Evolutionary conservation across 163 green algal genomes (phyloP), one percentile per base, ranked within the genome.

Genomic region (Scenedesmus sp.): DNA sequence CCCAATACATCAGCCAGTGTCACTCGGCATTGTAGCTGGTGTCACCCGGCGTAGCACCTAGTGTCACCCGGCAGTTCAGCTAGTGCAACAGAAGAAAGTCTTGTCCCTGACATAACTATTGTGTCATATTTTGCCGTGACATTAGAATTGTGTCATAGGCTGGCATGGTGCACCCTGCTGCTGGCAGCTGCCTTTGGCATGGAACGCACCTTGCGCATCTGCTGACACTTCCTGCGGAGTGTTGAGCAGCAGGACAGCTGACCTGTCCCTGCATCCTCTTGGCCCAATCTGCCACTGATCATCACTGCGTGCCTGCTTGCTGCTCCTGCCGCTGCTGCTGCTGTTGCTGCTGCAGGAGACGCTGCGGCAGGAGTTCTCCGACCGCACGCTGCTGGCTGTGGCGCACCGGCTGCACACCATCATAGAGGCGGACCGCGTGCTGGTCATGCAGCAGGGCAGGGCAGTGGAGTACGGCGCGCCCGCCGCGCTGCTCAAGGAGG

Each of bases 401-500:
- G 96, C 96, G 6, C 96, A 98, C 91, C 93, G 96, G 74, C 92
- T 98, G 91, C 95, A 97, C 92, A 98, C 96, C 64, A 95, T 98
- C 90, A 97, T 98, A n/a, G 96, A 97, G 64, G 94, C 93, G 55
- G 95, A 97, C 84, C 70, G 85, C 15, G 91, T 95, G 84, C 60
- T 96, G n/a, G 91, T 94, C 64, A 95, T 97, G 93, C 92, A 97
- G n/a, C 81, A 87, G 20, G 96, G 95, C 2, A 15, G 59, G 26
- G 92, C 92, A 8, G 93, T 93, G 13, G 96, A 97, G 91, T 97
- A 93, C 34, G 96, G 93, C 62, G 59, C 88, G 34, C 95, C 95
- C 5, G 89, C 92, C 0, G 76, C 64, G 18, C 94, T 97, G 55
- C 93, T 97, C 18, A 82, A 88, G 2, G 84, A 96, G 64, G 46